Conservation (phyloP, 2,329 filamentous ascomycete genomes). For the Metarhizium brunneum region DNA sequence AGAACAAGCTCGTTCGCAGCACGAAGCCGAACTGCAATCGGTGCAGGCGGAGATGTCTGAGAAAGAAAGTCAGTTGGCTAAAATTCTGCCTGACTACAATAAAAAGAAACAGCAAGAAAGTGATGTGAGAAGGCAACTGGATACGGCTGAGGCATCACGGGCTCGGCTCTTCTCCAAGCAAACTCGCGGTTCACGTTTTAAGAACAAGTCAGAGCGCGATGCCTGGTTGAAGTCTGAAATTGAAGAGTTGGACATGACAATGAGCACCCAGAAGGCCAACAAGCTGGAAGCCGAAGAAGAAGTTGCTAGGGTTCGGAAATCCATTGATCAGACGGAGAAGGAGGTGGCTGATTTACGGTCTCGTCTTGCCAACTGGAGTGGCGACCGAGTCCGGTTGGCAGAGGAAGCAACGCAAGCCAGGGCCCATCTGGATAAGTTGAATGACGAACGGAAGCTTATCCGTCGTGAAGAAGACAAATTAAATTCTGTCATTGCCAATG, state of each 20-base stretch:
- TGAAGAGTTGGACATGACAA: conserved; percentile 63
- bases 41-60: conserved; percentile 65
- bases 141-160: conserved; percentile 64
- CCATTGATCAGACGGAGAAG: conserved; percentile 63
- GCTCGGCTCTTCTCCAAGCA: conserved; percentile 87
- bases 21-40: conserved; percentile 61
- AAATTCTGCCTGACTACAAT: conserved; percentile 69
- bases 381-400: conserved; percentile 61
- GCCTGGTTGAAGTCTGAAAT: conserved; percentile 74
- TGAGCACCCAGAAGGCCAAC: conserved; percentile 76
- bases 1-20: conserved; percentile 61
- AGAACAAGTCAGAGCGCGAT: conserved; percentile 81
- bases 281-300: conserved; percentile 79
- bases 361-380: conserved; percentile 70
- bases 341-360: conserved; percentile 63
- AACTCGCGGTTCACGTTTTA: conserved; percentile 77
- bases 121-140: conserved; percentile 60
- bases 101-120: conserved; percentile 65
- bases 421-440: conserved; percentile 67
- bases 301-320: conserved; percentile 58
- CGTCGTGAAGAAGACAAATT: conserved; percentile 86
- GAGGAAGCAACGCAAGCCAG: conserved; percentile 69
- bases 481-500: conserved; percentile 65
- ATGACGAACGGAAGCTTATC: conserved; percentile 79
- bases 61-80: conserved; percentile 67